Base-by-base conservation (phyloP, 371 early-diverging fungal species). In the Mucor irregularis region DNA sequence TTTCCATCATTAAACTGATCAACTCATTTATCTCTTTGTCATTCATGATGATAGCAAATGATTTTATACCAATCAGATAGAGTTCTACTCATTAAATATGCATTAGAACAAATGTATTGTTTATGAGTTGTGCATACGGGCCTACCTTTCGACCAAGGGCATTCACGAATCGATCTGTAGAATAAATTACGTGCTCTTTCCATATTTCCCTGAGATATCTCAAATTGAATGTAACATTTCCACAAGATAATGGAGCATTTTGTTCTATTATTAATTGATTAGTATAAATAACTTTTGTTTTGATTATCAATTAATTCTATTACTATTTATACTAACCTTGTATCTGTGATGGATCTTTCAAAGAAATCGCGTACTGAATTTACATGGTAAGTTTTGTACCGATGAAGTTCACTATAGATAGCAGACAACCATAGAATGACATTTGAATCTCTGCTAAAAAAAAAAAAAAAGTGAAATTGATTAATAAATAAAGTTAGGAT, bases 61-160 rank as follows among this genome's bases (percentile, higher is more conserved):
- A 21, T 31, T 73, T 45, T 45, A 86, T 75, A 4, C 82, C 82
- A 6, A 83, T 50, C 62, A 86, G 47, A 53, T 82, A 86, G 6
- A 88, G 51, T 43, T 80, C 84, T 83, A 56, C 28, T 38, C 3
- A 38, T 2, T 37, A 11, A 25, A 6, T n/a, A 40, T 21, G 17
- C 16, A 22, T 17, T 17, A 35, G 16, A 8, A 8, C 17, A 40
- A 22, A 21, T 3, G 16, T 42, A 7, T 9, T 42, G 11, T 24
- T 42, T 2, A 31, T 31, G 31, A 31, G 5, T 31, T 31, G 7
- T n/a, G n/a, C n/a, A n/a, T n/a, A n/a, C n/a, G n/a, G 0, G 28
- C 54, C 50, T 65, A 85, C 85, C 82, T 76, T 88, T 88, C 28
- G 82, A 78, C 89, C 89, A 88, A 11, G 89, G 89, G 64, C 89